These are phyloP conservation scores for Lantana camara DNA, from an alignment of 257 asterid species.

Conservation along the genomic window DNA sequence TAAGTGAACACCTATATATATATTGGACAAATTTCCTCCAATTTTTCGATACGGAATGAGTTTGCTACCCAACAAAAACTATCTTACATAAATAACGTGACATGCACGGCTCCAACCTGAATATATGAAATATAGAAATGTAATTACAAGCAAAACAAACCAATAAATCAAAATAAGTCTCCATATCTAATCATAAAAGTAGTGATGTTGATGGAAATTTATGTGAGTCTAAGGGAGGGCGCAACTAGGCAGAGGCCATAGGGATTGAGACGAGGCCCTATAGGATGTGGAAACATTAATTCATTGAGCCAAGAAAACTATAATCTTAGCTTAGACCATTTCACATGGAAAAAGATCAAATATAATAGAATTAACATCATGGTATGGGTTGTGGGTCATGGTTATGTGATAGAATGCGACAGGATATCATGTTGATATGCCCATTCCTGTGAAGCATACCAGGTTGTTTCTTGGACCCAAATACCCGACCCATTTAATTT, in stretches of 20 bases:
- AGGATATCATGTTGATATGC: slow-evolving; percentile 35
- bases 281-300: too few species aligned
- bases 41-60: too few species aligned
- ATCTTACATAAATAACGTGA: too few species aligned
- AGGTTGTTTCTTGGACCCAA: slow-evolving; percentile 23
- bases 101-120: too few species aligned
- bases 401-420: slow-evolving; percentile 28
- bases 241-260: not conserved
- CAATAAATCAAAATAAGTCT: not conserved
- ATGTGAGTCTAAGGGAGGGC: not conserved
- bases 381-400: slow-evolving; percentile 47
- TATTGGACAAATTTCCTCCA: too few species aligned
- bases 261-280: not conserved
- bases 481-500: slow-evolving; percentile 27
- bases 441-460: slow-evolving; percentile 32
- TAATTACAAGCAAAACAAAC: not conserved
- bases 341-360: slow-evolving; percentile 35
- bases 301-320: not conserved
- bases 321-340: slow-evolving; percentile 14
- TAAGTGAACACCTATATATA: too few species aligned
- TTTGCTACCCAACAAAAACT: too few species aligned
- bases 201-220: not conserved
- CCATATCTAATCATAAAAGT: not conserved
- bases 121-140: too few species aligned
- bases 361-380: slow-evolving; percentile 4